Conservation (phyloP, 768 basidiomycete species). For the Collybia sp. region DNA sequence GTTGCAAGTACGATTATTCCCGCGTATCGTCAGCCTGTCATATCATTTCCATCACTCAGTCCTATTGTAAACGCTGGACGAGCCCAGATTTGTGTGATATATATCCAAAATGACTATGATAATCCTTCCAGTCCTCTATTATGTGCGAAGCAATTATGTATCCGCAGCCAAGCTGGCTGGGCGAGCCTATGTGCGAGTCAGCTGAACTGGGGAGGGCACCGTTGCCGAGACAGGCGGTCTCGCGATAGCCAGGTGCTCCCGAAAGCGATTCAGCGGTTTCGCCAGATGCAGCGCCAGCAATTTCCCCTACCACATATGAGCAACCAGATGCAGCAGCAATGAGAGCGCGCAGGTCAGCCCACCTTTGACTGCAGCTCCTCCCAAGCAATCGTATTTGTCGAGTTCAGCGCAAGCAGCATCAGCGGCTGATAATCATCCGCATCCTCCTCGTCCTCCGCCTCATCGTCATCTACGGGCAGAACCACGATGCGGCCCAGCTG, state of each 20-base stretch:
- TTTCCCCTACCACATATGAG: constrained; percentile 27
- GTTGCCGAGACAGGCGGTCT: constrained; percentile 23
- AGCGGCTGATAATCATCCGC: constrained; percentile 43
- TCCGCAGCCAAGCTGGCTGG: no score
- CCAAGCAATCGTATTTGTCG: constrained; percentile 60
- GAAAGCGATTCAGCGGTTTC: constrained; percentile 36
- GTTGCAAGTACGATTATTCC: no score
- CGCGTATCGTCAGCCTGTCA: no score
- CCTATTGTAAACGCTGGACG: no score
- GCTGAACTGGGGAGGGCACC: constrained; percentile 26
- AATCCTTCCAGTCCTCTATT: no score
- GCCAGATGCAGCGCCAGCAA: constrained; percentile 39
- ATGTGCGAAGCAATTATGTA: no score
- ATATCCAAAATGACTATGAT: no score
- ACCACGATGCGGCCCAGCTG: constrained; percentile 73
- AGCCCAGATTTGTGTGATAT: no score
- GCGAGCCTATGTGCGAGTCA: background rate
- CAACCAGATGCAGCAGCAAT: constrained; percentile 4
- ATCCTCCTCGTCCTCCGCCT: constrained; percentile 6
- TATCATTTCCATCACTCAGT: no score
- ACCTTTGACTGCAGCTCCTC: constrained; percentile 62
- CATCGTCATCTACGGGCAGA: constrained; percentile 49
- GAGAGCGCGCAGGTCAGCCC: constrained; percentile 8
- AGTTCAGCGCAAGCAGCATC: constrained; percentile 68
- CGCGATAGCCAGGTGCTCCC: constrained; percentile 28